Conservation (phyloP, 257 asterid species). For the Craterostigma plantagineum region DNA sequence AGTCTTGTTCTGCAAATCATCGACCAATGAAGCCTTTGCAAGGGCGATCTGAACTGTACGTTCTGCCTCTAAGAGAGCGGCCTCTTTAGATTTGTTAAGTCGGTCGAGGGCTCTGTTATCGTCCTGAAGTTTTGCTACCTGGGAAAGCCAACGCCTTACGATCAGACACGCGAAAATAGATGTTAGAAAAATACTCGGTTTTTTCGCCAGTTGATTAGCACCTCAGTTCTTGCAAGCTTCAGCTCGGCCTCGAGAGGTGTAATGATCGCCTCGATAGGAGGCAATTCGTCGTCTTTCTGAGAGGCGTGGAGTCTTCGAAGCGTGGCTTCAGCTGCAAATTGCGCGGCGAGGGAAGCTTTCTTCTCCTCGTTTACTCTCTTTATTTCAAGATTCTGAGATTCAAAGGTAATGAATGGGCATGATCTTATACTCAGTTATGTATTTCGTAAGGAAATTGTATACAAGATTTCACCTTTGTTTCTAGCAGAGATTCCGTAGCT, state of each 20-base stretch:
- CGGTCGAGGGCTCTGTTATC: constrained; percentile 58
- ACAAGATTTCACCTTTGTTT: constrained; percentile 29
- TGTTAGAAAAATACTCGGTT: neutral
- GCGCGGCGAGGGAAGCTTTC: constrained; percentile 47
- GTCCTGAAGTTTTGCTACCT: constrained; percentile 47
- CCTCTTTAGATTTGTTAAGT: constrained; percentile 52
- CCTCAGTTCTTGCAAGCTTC: constrained; percentile 47
- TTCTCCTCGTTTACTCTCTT: constrained; percentile 50
- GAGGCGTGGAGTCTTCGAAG: constrained; percentile 59
- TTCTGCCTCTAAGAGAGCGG: constrained; percentile 55
- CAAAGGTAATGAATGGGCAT: constrained; percentile 1
- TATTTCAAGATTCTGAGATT: constrained; percentile 38
- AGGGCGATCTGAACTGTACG: constrained; percentile 44
- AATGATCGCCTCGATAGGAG: constrained; percentile 57
- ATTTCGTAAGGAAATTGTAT: neutral
- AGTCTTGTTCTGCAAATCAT: constrained; percentile 48
- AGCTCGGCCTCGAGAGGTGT: constrained; percentile 61
- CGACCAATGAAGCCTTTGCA: constrained; percentile 54
- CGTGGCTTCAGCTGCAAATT: constrained; percentile 62
- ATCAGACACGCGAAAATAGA: neutral
- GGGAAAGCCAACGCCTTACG: neutral
- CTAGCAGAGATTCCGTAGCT: constrained; percentile 31
- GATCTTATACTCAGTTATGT: neutral
- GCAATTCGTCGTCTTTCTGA: constrained; percentile 59
- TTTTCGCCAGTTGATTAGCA: constrained; percentile 6